Percentiles rank a stretch among this genome's conserved stretches.
These are phyloP conservation scores for Phytopythium ostracodes DNA, from an alignment of 352 stramenopile genomes.

Conservation along the genomic window DNA sequence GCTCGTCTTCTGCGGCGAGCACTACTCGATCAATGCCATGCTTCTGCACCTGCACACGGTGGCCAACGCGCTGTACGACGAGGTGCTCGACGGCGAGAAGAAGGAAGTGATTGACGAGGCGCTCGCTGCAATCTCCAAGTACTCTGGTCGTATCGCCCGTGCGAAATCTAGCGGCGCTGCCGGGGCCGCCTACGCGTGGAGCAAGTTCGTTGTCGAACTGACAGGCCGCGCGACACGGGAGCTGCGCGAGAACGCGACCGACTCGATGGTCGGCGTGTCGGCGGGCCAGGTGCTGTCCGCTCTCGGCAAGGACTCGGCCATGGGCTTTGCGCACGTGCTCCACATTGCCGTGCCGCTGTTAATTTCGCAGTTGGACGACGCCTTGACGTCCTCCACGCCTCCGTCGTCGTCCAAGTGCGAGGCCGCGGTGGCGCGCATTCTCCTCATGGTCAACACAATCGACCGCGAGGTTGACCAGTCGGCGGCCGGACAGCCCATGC, in stretches of 20 bases:
- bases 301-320: constrained; percentile 58
- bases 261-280: constrained; percentile 79
- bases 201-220: constrained; percentile 80
- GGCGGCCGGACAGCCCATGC: constrained; percentile 63
- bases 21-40: constrained; percentile 76
- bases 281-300: constrained; percentile 65
- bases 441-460: constrained; percentile 78
- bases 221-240: constrained; percentile 62
- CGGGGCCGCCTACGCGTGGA: constrained; percentile 74
- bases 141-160: constrained; percentile 57
- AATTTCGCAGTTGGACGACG: constrained; percentile 52
- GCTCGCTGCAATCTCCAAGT: constrained; percentile 55
- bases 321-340: constrained; percentile 71
- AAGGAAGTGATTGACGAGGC: constrained; percentile 72
- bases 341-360: constrained; percentile 57
- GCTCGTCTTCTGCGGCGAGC: constrained; percentile 77
- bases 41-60: constrained; percentile 68
- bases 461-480: constrained; percentile 83
- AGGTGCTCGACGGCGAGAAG: constrained; percentile 83
- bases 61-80: constrained; percentile 68
- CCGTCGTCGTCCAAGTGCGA: constrained; percentile 61
- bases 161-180: constrained; percentile 49
- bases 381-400: constrained; percentile 15
- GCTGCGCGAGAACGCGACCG: constrained; percentile 60
- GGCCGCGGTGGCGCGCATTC: constrained; percentile 53